Base-by-base conservation (phyloP, 75 land plant species). In the Sequoia sempervirens region DNA sequence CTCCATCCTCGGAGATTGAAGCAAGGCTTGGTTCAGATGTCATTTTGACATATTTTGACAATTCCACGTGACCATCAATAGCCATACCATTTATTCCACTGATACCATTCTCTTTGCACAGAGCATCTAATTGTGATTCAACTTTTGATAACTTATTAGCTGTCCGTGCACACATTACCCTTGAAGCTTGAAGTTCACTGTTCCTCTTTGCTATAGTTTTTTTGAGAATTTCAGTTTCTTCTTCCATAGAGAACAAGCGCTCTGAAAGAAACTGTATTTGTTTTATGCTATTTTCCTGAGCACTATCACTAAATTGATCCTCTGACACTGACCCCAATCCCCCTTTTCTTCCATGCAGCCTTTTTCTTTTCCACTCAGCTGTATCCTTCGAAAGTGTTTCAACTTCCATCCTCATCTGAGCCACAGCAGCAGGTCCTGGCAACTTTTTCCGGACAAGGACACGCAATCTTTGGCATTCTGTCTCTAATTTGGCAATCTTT, bases 351-450 rank as follows among this genome's bases (percentile, higher is more conserved):
- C 82, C 69, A 82, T 38, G 82, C 13, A 75, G 79, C 69, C 46
- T 90, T 80, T 87, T 86, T 73, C 84, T 88, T 38, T 88, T 87
- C 72, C 54, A 80, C 74, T 86, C 85, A 72, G 61, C 41, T 58
- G 82, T 54, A 72, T 85, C 88, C 81, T 83, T 87, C 5, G 86
- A 88, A 32, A 95, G 83, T 17, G 88, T 83, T 85, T 91, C 92
- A 85, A 95, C 90, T 86, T 96, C 96, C 83, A 80, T 86, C 84
- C 92, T 93, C 94, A 93, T 95, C 78, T 96, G 95, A 12, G 90
- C 89, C 66, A 92, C 47, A 76, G 94, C 91, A 75, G 87, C 93
- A 43, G 93, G 91, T 28, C 98, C 98, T 41, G 97, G 98, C 84
- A 92, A 85, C 80, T 92, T 85, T 84, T 92, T 96, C n/a, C 92